Conservation (phyloP, 1,284 basidiomycete species). For the Moesziomyces globuligerus region DNA sequence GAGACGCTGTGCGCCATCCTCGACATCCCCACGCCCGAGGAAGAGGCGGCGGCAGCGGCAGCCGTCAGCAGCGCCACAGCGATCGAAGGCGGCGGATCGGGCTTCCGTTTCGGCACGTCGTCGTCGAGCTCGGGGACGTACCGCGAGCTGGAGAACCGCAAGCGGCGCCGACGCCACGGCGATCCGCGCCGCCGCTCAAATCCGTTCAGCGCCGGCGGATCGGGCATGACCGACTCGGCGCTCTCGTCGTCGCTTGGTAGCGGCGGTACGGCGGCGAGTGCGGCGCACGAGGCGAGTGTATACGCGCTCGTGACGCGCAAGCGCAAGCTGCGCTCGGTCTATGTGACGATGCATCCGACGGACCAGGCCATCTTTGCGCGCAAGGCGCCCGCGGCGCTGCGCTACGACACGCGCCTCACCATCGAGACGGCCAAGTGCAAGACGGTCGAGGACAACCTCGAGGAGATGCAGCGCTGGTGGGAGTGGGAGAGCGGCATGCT, state of each 20-base stretch:
- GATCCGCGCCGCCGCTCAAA: slow-evolving; percentile 40
- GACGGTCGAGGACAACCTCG: slow-evolving; percentile 41
- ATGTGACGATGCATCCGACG: slow-evolving; percentile 41
- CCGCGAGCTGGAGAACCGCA: slow-evolving; percentile 31
- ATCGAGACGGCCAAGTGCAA: slow-evolving; percentile 45
- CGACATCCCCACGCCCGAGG: slow-evolving; percentile 46
- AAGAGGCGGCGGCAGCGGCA: slow-evolving; percentile 37
- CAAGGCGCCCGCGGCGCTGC: slow-evolving; percentile 36
- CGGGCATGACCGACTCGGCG: slow-evolving; percentile 28
- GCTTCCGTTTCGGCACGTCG: slow-evolving; percentile 34
- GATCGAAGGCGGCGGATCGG: slow-evolving; percentile 27
- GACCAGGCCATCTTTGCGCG: slow-evolving; percentile 51
- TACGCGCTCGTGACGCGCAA: slow-evolving; percentile 45
- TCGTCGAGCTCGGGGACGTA: slow-evolving; percentile 43
- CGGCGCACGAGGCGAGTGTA: slow-evolving; percentile 35
- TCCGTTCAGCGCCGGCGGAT: slow-evolving; percentile 26
- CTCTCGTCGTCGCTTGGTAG: slow-evolving; percentile 33
- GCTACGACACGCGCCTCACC: slow-evolving; percentile 38
- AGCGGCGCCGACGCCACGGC: slow-evolving; percentile 35
- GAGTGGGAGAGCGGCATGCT: slow-evolving; percentile 49
- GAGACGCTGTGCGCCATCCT: slow-evolving; percentile 47
- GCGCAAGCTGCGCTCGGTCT: slow-evolving; percentile 46
- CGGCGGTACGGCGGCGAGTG: slow-evolving; percentile 16
- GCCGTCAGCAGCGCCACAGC: slow-evolving; percentile 14
- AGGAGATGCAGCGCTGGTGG: slow-evolving; percentile 52